Base-by-base conservation (phyloP, 805 yeast genomes). In the Saccharomycopsis capsularis region DNA sequence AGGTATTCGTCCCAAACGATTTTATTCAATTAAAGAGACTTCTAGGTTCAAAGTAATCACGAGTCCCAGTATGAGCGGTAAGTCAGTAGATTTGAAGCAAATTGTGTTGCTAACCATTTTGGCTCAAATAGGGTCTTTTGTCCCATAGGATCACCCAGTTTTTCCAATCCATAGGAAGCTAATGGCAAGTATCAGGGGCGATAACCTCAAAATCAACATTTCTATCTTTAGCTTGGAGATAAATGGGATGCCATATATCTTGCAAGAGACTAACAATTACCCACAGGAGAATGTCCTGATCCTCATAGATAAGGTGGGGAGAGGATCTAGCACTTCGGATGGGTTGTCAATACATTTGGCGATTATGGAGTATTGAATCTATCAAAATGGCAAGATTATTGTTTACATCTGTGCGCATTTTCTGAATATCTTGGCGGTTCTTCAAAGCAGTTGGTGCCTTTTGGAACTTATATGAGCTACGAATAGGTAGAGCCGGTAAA, bases 21-120 rank as follows among this genome's bases (percentile, higher is more conserved):
- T 70, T 1, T 61, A 63, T 3, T 61, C 67, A 3, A 55, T 63
- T 4, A 51, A 58, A 3, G 65, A 62, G 7, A 59, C 65, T 5
- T 71, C 77, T 2, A 55, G 70, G 25, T 57, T 75, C 6, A 76
- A 73, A 48, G 67, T 79, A 1, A 67, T 79, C 3, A 78, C 82
- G 0, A 83, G 84, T 0, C 75, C 79, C 2, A 79, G 79, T 53
- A 76, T 76, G 81, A 79, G 82, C 43, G 85, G 84, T 2, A 79
- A 79, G 56, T 78, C 83, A 0, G 73, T 78, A 3, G 76, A 75
- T 51, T 68, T 79, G 37, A 71, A 72, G 44, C 81, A 77, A 54
- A 65, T 75, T 5, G 77, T 79, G 0, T 55, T 76, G 4, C 54
- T 75, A 7, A 64, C 66, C 2, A 68, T 79, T 4, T 65, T 80